Percentiles rank a stretch among this genome's conserved stretches.
These are phyloP conservation scores for Suillus bovinus DNA, from an alignment of 768 basidiomycete genomes.

Conservation along the genomic window DNA sequence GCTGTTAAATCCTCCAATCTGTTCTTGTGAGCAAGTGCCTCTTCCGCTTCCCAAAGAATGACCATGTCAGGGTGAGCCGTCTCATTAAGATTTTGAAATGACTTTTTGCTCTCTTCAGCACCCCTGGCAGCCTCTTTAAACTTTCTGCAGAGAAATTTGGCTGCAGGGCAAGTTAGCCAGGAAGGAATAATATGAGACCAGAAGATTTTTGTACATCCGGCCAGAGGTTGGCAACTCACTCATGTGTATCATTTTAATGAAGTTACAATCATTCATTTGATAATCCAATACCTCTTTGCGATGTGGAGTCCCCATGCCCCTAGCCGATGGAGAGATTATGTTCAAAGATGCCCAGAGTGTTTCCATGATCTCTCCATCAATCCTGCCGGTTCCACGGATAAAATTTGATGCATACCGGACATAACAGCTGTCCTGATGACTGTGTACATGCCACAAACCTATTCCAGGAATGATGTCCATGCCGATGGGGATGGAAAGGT, in stretches of 20 bases:
- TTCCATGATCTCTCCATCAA: slow-evolving; percentile 14
- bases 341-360: slow-evolving; percentile 9
- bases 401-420: slow-evolving; percentile 7
- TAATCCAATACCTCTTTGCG: slow-evolving; percentile 21
- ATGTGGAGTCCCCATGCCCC: not conserved
- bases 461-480: slow-evolving; percentile 8
- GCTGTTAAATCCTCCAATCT: not conserved
- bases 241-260: slow-evolving; percentile 24
- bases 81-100: not conserved
- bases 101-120: not conserved
- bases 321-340: not conserved
- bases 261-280: slow-evolving; percentile 26
- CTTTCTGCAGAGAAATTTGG: not conserved
- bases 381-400: not conserved
- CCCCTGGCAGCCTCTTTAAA: slow-evolving; percentile 4
- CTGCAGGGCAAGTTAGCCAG: not conserved
- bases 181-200: not conserved
- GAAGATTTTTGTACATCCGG: not conserved
- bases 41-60: slow-evolving; percentile 3
- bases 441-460: slow-evolving; percentile 11
- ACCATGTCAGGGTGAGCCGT: not conserved
- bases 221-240: not conserved
- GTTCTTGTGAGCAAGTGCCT: not conserved
- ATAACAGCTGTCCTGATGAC: slow-evolving; percentile 7
- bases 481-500: not conserved